Conservation (phyloP, 805 yeast species). For the Wickerhamiella occidentalis region DNA sequence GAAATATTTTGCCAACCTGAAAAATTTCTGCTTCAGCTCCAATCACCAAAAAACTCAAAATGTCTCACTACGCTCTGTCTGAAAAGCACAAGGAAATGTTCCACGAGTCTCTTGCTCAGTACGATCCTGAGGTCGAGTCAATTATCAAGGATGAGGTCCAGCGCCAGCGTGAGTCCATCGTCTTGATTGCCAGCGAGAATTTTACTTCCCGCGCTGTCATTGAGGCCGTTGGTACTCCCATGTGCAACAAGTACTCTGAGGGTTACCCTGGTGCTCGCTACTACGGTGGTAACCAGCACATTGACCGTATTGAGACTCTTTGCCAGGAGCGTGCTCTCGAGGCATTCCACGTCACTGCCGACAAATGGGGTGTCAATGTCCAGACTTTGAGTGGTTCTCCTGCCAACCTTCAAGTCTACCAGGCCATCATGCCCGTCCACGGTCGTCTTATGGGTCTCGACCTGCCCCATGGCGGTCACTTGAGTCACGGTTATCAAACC, state of each 20-base stretch:
- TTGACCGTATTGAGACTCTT: conserved; percentile 81
- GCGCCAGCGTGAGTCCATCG: conserved; percentile 90
- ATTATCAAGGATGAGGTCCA: conserved; percentile 55
- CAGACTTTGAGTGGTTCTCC: conserved; percentile 96
- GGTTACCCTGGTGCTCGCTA: conserved; percentile 99
- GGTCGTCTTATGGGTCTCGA: conserved; percentile 97
- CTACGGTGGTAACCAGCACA: conserved; percentile 97
- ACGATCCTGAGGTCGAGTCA: conserved; percentile 32
- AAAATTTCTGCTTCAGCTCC: conserved; percentile 3
- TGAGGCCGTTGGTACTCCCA: conserved; percentile 93
- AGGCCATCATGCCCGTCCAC: conserved; percentile 87
- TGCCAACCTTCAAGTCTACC: conserved; percentile 93
- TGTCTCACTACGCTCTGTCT: conserved; percentile 26
- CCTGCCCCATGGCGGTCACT: conserved; percentile 97
- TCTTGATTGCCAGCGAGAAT: conserved; percentile 92
- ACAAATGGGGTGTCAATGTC: conserved; percentile 95
- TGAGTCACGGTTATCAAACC: conserved; percentile 97
- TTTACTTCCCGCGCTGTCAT: conserved; percentile 93
- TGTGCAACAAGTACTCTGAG: conserved; percentile 97
- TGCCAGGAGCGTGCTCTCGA: conserved; percentile 92
- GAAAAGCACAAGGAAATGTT: conserved; percentile 25
- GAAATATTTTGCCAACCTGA: background rate
- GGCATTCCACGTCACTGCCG: conserved; percentile 70
- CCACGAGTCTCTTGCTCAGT: conserved; percentile 14
- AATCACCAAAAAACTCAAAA: conserved; percentile 12